Percentiles rank a stretch among this genome's conserved stretches.
Evolutionary conservation across 805 yeast genomes (phyloP).

Genomic region (Wickerhamomyces sydowiorum): DNA sequence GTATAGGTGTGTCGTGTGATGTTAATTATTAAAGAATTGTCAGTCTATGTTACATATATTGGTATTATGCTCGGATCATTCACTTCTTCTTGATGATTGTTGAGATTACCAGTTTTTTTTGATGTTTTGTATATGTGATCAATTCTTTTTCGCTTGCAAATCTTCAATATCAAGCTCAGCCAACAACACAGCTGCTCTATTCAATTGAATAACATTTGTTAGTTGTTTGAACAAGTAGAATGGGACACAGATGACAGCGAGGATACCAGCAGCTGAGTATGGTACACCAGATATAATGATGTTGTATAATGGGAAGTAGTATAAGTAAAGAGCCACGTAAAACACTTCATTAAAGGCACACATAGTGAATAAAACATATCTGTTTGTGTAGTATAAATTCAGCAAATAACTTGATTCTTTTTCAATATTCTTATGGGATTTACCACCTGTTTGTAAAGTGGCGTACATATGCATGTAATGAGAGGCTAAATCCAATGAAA

Average conservation of each 20-base stretch:
- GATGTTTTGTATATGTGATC: not conserved
- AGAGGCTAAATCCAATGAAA: slow-evolving; percentile 82
- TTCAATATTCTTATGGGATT: slow-evolving; percentile 79
- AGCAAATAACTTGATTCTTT: slow-evolving; percentile 66
- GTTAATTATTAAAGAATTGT: not conserved
- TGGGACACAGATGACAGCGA: slow-evolving; percentile 65
- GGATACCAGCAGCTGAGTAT: slow-evolving; percentile 54
- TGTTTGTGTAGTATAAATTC: slow-evolving; percentile 81
- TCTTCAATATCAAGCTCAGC: slow-evolving; percentile 62
- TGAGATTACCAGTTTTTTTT: not conserved
- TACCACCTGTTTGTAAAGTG: slow-evolving; percentile 70
- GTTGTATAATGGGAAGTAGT: slow-evolving; percentile 42
- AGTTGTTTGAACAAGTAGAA: slow-evolving; percentile 87
- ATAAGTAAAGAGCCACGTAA: slow-evolving; percentile 82
- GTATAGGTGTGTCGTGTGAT: not conserved
- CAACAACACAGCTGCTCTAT: slow-evolving; percentile 74
- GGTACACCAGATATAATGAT: slow-evolving; percentile 26
- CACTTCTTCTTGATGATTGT: no score
- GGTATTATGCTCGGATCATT: not conserved
- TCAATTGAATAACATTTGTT: slow-evolving; percentile 83
- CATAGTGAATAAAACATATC: slow-evolving; percentile 75
- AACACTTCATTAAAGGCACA: slow-evolving; percentile 93
- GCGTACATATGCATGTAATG: slow-evolving; percentile 99
- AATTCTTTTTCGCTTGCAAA: slow-evolving; percentile 20
- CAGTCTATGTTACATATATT: not conserved